Evolutionary conservation across 805 yeast genomes (phyloP).

Genomic region (Diddensiella santjacobensis): DNA sequence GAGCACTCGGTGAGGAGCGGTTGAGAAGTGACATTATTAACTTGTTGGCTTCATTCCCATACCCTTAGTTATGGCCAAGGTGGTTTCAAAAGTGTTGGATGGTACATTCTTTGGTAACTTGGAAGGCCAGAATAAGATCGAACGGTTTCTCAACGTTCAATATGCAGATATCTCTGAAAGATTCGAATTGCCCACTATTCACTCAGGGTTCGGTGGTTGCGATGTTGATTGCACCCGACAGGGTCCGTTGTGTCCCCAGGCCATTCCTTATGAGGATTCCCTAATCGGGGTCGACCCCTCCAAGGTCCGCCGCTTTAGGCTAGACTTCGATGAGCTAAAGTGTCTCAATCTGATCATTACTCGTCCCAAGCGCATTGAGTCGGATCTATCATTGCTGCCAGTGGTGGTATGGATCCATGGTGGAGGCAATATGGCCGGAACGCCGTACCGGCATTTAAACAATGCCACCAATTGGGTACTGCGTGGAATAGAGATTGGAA

Average conservation of each 20-base stretch:
- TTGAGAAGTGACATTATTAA: too few species aligned
- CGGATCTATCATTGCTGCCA: conserved; percentile 27
- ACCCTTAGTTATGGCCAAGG: not conserved
- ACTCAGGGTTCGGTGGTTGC: conserved; percentile 9
- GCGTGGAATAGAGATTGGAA: conserved; percentile 19
- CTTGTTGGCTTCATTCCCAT: too few species aligned
- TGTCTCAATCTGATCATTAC: conserved; percentile 33
- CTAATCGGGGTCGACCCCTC: conserved; percentile 24
- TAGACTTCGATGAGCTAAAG: conserved; percentile 28
- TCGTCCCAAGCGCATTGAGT: conserved; percentile 19
- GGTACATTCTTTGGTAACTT: conserved; percentile 9
- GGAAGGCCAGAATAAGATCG: not conserved
- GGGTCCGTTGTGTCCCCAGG: conserved; percentile 24
- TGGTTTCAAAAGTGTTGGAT: conserved; percentile 1
- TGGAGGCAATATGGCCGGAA: conserved; percentile 37
- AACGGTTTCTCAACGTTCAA: conserved; percentile 13
- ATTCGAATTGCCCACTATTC: conserved; percentile 4
- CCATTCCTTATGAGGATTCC: conserved; percentile 18
- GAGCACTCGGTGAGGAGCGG: too few species aligned
- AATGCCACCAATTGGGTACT: conserved; percentile 29
- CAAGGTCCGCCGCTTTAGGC: conserved; percentile 20
- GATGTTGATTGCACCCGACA: conserved; percentile 16
- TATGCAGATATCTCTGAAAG: conserved; percentile 9
- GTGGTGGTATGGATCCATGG: conserved; percentile 40
- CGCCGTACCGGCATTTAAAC: conserved; percentile 28